Evolutionary conservation across 78 protist species (phyloP).

Genomic region (Chrysochromulina parva): DNA sequence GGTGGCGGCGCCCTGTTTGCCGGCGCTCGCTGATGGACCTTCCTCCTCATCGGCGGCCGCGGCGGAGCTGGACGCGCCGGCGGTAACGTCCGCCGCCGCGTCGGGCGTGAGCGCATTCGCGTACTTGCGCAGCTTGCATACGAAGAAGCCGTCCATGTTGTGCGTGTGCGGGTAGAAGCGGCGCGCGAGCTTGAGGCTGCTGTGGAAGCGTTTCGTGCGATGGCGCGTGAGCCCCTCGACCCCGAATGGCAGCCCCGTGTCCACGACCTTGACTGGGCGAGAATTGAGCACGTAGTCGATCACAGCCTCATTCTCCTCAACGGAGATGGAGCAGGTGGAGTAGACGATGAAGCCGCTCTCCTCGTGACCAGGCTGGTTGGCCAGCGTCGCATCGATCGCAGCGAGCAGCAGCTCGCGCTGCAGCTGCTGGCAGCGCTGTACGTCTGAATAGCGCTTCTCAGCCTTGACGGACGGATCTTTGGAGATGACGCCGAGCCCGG

Average conservation of each 20-base stretch:
- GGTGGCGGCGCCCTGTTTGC: too few relatives aligned
- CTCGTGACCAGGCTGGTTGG: conserved; percentile 87
- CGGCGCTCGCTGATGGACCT: too few relatives aligned
- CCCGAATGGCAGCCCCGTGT: conserved; percentile 87
- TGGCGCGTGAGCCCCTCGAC: conserved; percentile 30
- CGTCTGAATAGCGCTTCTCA: conserved; percentile 64
- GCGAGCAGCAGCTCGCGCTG: conserved; percentile 93
- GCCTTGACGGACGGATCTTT: conserved; percentile 87
- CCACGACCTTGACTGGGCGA: conserved; percentile 79
- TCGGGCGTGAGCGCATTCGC: conserved; percentile 43
- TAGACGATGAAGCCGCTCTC: conserved; percentile 54
- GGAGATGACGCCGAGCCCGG: conserved; percentile 97
- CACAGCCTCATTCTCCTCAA: conserved; percentile 94
- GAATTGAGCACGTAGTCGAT: conserved; percentile 81
- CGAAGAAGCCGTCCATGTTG: conserved; percentile 99
- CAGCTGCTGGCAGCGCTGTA: conserved; percentile 72
- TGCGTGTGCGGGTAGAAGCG: conserved; percentile 98
- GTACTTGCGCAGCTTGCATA: conserved; percentile 90
- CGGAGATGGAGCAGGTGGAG: conserved; percentile 77
- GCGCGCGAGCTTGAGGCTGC: conserved; percentile 55
- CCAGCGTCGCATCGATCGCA: conserved; percentile 94
- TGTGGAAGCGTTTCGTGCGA: conserved; percentile 77
- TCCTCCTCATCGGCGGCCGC: too few relatives aligned
- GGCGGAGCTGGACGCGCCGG: too few relatives aligned
- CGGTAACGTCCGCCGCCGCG: too few relatives aligned